These are phyloP conservation scores for Saururus chinensis DNA, from an alignment of 164 flowering plant genomes.

Conservation along the genomic window DNA sequence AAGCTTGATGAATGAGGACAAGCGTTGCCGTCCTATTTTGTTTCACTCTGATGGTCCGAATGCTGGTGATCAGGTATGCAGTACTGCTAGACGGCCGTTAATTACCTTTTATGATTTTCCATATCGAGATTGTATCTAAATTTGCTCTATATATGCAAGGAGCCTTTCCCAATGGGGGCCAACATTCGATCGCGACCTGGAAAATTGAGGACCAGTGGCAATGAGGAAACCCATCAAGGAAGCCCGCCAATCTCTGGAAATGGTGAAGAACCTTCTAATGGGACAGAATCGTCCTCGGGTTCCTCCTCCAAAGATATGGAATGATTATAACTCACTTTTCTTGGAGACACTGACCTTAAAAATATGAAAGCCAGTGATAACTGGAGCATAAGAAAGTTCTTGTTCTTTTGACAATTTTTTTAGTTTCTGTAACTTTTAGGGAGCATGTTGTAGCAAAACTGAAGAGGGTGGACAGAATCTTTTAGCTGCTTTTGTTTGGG, in stretches of 20 bases:
- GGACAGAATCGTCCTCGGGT: constrained; percentile 33
- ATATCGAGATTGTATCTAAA: not conserved
- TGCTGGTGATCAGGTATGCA: constrained; percentile 76
- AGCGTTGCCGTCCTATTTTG: constrained; percentile 85
- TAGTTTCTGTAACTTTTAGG: constrained; percentile 4
- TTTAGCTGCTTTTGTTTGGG: constrained; percentile 5
- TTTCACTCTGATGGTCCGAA: constrained; percentile 83
- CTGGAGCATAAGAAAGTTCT: constrained; percentile 4
- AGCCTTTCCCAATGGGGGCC: constrained; percentile 80
- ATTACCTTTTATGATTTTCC: not conserved
- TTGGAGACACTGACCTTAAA: constrained; percentile 23
- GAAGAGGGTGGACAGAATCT: constrained; percentile 7
- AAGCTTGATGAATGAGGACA: constrained; percentile 93
- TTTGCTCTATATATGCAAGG: constrained; percentile 27
- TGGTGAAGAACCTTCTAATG: constrained; percentile 36
- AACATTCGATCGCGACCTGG: constrained; percentile 49
- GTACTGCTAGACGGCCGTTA: not conserved
- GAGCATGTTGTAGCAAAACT: constrained; percentile 2
- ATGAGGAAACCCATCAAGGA: constrained; percentile 44
- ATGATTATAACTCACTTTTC: constrained; percentile 15
- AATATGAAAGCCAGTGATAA: constrained; percentile 8
- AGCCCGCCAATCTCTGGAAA: constrained; percentile 27
- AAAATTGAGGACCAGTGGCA: constrained; percentile 24
- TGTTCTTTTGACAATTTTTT: not conserved
- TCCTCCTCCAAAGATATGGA: constrained; percentile 42